Conservation (phyloP, 495 filamentous ascomycete species). For the Neurospora sp. region DNA sequence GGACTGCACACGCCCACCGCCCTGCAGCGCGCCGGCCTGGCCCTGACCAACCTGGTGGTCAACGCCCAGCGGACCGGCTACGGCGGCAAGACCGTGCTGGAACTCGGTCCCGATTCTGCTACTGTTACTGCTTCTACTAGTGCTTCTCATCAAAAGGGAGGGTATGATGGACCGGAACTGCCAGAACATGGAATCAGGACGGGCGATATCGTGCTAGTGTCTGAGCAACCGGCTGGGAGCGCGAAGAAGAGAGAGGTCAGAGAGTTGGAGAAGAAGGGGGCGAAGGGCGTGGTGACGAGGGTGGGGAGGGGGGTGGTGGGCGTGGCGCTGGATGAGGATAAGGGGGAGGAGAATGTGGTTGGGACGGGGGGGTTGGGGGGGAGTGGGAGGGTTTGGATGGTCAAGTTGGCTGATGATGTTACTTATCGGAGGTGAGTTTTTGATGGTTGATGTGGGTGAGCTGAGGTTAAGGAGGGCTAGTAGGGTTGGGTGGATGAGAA, state of each 20-base stretch:
- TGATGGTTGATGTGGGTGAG: neutral
- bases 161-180: constrained; percentile 31
- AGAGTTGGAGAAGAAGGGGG: constrained; percentile 53
- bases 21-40: constrained; percentile 78
- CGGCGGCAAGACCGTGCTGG: constrained; percentile 77
- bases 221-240: constrained; percentile 59
- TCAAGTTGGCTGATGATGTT: constrained; percentile 94
- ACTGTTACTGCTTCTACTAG: constrained; percentile 24
- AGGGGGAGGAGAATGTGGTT: constrained; percentile 48
- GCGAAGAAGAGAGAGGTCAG: constrained; percentile 62
- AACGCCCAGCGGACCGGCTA: constrained; percentile 80
- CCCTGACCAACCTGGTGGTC: constrained; percentile 68
- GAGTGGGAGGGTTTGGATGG: constrained; percentile 52
- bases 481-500: neutral
- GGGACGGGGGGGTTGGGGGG: constrained; percentile 58
- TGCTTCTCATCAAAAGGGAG: neutral
- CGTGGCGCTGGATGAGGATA: constrained; percentile 55
- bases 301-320: constrained; percentile 55
- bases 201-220: constrained; percentile 79
- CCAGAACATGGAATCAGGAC: constrained; percentile 75
- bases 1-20: constrained; percentile 57
- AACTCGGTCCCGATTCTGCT: constrained; percentile 67
- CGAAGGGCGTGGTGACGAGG: constrained; percentile 72
- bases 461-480: neutral
- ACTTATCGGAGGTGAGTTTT: constrained; percentile 63